Conservation (phyloP, 2,329 filamentous ascomycete genomes). For the Graphiopsis chlorocephala region DNA sequence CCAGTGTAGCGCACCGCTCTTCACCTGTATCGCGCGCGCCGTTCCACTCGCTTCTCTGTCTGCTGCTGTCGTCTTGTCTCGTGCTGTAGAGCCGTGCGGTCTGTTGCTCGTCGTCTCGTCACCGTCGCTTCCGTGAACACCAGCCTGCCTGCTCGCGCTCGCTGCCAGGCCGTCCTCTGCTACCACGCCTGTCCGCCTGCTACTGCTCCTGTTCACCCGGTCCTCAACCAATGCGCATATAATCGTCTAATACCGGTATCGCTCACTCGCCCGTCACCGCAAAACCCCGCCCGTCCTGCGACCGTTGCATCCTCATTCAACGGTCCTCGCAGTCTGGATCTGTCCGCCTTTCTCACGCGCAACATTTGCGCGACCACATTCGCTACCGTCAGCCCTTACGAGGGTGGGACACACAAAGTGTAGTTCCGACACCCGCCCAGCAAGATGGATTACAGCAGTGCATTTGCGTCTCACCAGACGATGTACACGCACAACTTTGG, state of each 20-base stretch:
- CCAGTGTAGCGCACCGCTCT: background rate
- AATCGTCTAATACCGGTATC: background rate
- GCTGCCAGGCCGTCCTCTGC: background rate
- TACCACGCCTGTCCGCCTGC: background rate
- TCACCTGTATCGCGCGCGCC: conserved; percentile 5
- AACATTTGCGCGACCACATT: background rate
- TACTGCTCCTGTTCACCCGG: background rate
- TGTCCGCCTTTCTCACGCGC: background rate
- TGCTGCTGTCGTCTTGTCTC: background rate
- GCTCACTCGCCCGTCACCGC: conserved; percentile 4
- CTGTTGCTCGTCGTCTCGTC: background rate
- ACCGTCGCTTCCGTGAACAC: background rate
- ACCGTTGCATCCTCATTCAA: conserved; percentile 13
- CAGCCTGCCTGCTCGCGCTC: background rate
- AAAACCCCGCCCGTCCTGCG: background rate
- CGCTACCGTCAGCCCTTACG: background rate
- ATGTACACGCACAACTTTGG: conserved; percentile 13
- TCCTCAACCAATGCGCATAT: background rate
- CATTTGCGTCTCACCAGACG: conserved; percentile 5
- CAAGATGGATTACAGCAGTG: conserved; percentile 12
- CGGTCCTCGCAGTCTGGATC: conserved; percentile 10
- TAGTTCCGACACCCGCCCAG: background rate
- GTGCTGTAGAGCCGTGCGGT: conserved; percentile 4
- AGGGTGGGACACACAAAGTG: background rate
- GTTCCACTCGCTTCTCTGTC: background rate